Evolutionary conservation across 148 eudicot species (phyloP), one percentile per base, ranked within the genome.

Genomic region (Rhododendron vialii): DNA sequence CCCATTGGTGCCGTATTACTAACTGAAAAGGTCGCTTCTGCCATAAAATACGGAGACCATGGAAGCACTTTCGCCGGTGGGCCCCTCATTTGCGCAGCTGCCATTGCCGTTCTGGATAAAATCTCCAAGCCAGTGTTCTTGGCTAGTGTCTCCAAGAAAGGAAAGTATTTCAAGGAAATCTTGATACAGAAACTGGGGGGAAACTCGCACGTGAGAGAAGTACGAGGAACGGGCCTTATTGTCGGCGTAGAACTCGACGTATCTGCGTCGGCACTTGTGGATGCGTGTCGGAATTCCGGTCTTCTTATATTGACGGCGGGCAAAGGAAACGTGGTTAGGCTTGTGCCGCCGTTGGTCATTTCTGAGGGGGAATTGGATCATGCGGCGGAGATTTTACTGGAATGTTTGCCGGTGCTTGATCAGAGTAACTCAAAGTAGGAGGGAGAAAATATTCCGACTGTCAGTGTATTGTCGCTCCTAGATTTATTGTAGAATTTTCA

Each of bases 51-150:
- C 84, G 98, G 98, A 76, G 99, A 97, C 81, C 99, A 97, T 48
- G 99, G 98, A 83, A 97, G 99, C 92, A 97, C 99, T 45, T 95
- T 97, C 84, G 99, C 98, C 11, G 99, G 99, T 38, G 92, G 88
- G 50, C 98, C 99, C 26, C 94, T 97, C 9, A 94, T 93, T 11
- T 97, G 98, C 80, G 87, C 80, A 13, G 98, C 95, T 65, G 99
- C 93, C 63, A 82, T 91, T 22, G 85, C 95, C 1, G 98, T 94
- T 79, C 53, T 94, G 35, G 96, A 95, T 73, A 94, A 92, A 90
- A 94, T 96, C 41, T 91, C 95, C 41, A 85, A 86, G 9, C 95
- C 96, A 2, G 84, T 85, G 50, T 94, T 97, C 81, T 85, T 97
- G 80, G 87, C 92, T 71, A 86, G 90, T 36, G 95, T 97, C 36